Evolutionary conservation across 495 filamentous ascomycete species (phyloP).

Genomic region (Thozetella sp.): DNA sequence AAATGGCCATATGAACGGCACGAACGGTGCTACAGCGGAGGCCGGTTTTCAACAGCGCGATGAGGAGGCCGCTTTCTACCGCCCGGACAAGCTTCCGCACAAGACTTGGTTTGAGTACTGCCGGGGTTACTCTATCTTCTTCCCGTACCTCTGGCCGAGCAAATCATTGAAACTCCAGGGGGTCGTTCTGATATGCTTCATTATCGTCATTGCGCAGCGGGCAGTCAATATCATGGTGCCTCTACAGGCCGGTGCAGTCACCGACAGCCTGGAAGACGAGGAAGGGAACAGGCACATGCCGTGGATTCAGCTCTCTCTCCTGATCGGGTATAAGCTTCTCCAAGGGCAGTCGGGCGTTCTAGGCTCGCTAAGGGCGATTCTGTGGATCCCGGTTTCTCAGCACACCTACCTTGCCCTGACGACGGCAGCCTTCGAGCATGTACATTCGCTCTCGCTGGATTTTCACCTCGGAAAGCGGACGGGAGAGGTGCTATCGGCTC

Average conservation of each 20-base stretch:
- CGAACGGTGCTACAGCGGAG: constrained; percentile 22
- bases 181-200: constrained; percentile 72
- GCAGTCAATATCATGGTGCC: constrained; percentile 78
- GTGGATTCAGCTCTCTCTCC: constrained; percentile 63
- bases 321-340: constrained; percentile 76
- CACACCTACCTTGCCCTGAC: constrained; percentile 92
- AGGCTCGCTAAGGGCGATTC: constrained; percentile 70
- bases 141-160: constrained; percentile 88
- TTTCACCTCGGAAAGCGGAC: constrained; percentile 95
- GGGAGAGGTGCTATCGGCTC: constrained; percentile 85
- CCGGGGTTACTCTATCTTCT: constrained; percentile 79
- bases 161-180: constrained; percentile 71
- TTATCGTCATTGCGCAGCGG: constrained; percentile 71
- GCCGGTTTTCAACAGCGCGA: constrained; percentile 35
- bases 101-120: constrained; percentile 67
- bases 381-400: constrained; percentile 93
- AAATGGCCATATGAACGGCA: constrained; percentile 18
- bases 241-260: constrained; percentile 72
- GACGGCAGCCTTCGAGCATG: constrained; percentile 91
- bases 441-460: constrained; percentile 87
- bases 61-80: constrained; percentile 52
- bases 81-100: constrained; percentile 43
- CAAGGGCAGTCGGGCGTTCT: constrained; percentile 84
- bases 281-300: constrained; percentile 21
- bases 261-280: constrained; percentile 57